Evolutionary conservation across 1,139 yeast species (phyloP).

Genomic region (Protomyces macrosporus): DNA sequence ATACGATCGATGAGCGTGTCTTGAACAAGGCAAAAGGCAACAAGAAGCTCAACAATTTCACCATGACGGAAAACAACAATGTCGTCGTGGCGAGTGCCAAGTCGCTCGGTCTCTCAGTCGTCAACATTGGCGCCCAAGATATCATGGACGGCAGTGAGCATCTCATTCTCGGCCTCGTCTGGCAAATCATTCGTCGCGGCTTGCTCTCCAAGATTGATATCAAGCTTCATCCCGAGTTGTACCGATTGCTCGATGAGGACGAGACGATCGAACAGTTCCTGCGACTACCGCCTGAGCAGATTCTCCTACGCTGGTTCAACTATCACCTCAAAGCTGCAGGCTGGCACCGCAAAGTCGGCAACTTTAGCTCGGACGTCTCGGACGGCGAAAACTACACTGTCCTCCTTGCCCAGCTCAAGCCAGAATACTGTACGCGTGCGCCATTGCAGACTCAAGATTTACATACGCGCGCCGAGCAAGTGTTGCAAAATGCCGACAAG

Average conservation of each 20-base stretch:
- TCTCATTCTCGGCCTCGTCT: conserved; percentile 85
- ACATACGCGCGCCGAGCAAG: conserved; percentile 76
- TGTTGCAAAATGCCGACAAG: conserved; percentile 79
- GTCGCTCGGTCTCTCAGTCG: conserved; percentile 89
- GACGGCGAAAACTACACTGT: conserved; percentile 96
- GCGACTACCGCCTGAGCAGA: conserved; percentile 96
- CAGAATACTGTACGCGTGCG: conserved; percentile 69
- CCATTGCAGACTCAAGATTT: conserved; percentile 74
- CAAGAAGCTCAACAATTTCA: conserved; percentile 84
- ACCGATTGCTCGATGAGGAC: conserved; percentile 89
- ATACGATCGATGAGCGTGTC: conserved; percentile 96
- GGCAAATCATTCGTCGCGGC: conserved; percentile 98
- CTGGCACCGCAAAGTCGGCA: conserved; percentile 71
- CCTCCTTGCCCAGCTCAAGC: conserved; percentile 78
- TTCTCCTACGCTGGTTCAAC: conserved; percentile 93
- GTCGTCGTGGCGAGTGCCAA: conserved; percentile 96
- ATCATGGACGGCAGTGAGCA: conserved; percentile 96
- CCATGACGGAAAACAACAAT: conserved; percentile 94
- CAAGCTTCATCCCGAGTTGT: conserved; percentile 91
- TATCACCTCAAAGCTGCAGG: conserved; percentile 93
- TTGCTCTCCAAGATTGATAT: conserved; percentile 89
- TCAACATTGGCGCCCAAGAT: conserved; percentile 95
- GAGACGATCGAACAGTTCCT: conserved; percentile 95
- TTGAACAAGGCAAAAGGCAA: conserved; percentile 78
- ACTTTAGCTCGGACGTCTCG: conserved; percentile 79